Conservation (phyloP, 768 basidiomycete species). For the Pulveroboletus sp. region DNA sequence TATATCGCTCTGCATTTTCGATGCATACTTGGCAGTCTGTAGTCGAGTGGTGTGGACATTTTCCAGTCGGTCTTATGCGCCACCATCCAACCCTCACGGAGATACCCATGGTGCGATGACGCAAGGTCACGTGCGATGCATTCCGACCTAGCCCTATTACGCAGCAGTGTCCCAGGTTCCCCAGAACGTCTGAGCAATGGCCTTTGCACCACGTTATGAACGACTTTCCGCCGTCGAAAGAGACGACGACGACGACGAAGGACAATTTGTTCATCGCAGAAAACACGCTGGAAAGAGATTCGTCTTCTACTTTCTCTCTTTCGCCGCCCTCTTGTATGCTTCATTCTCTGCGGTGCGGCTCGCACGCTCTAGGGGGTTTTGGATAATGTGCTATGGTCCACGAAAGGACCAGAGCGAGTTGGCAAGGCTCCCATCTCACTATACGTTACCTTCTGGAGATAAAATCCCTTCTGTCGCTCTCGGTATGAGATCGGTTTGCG, state of each 20-base stretch:
- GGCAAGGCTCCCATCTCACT: constrained; percentile 40
- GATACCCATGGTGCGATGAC: neutral
- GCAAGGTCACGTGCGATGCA: neutral
- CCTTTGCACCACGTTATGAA: constrained; percentile 23
- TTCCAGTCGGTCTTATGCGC: too few relatives aligned
- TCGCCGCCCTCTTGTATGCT: constrained; percentile 21
- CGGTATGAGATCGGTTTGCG: constrained; percentile 33
- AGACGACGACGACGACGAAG: constrained; percentile 7
- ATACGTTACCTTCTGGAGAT: constrained; percentile 60
- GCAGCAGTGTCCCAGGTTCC: neutral
- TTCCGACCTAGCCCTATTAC: neutral
- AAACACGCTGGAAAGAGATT: constrained; percentile 8
- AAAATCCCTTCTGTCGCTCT: constrained; percentile 64
- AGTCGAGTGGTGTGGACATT: too few relatives aligned
- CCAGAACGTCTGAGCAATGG: constrained; percentile 8
- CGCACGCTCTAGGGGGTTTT: constrained; percentile 19
- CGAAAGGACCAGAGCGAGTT: constrained; percentile 22
- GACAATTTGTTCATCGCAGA: neutral
- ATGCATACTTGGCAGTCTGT: too few relatives aligned
- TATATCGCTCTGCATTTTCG: too few relatives aligned
- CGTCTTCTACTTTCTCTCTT: constrained; percentile 18
- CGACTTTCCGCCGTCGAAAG: constrained; percentile 20
- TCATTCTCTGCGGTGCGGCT: constrained; percentile 15
- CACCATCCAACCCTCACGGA: too few relatives aligned
- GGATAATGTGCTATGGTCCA: constrained; percentile 15